phyloP scores from a whole-genome alignment of 139 green algal species.

The Limnomonas spitsbergensis region DNA sequence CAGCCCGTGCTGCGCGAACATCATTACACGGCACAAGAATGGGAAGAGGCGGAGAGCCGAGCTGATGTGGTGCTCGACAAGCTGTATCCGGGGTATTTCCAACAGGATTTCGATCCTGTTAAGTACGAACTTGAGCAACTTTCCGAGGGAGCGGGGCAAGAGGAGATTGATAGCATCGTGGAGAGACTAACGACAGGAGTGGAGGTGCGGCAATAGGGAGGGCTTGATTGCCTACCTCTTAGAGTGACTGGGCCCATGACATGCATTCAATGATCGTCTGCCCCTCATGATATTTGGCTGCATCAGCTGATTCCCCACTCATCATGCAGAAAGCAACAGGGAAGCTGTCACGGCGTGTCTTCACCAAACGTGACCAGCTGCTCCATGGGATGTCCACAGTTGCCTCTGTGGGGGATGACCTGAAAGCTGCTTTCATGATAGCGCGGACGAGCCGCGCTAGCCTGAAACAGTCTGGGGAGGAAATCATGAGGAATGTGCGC shows the following conservation, averaged over 20 bases:
- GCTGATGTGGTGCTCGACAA: conserved; percentile 35
- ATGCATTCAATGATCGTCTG: background rate
- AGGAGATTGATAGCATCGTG: conserved; percentile 53
- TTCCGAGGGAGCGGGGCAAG: conserved; percentile 26
- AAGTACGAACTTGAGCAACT: conserved; percentile 45
- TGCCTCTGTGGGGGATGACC: conserved; percentile 26
- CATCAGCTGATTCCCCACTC: background rate
- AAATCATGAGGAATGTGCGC: conserved; percentile 43
- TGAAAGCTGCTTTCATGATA: conserved; percentile 44
- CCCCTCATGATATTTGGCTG: background rate
- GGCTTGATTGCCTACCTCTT: background rate
- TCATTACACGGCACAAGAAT: conserved; percentile 29
- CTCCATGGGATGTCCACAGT: conserved; percentile 20
- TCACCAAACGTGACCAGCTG: conserved; percentile 49
- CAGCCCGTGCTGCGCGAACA: background rate
- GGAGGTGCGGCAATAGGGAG: conserved; percentile 47
- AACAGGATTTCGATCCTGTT: conserved; percentile 47
- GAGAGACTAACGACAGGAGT: conserved; percentile 47
- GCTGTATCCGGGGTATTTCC: conserved; percentile 45
- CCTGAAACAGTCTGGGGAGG: conserved; percentile 40
- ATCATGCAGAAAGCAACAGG: conserved; percentile 46
- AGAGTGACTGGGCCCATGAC: background rate
- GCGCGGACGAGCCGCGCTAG: conserved; percentile 25
- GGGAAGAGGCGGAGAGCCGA: conserved; percentile 19
- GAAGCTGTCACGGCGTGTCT: conserved; percentile 47